A percentile compares a stretch with the other conserved stretches of the same genome.
These are phyloP conservation scores for Phytophthora sp. DNA, from an alignment of 352 stramenopile species.

Conservation along the genomic window DNA sequence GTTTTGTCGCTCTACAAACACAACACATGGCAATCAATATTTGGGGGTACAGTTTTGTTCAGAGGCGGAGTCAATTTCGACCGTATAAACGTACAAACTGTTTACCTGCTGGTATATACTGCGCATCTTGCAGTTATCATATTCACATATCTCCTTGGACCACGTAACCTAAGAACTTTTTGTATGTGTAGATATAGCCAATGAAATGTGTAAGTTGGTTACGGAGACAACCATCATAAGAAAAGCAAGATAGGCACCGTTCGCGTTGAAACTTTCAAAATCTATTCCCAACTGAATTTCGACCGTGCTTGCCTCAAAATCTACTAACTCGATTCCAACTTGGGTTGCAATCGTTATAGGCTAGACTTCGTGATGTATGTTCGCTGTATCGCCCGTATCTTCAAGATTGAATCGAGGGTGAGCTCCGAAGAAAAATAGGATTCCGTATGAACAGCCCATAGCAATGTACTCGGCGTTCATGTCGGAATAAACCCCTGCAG, in stretches of 20 bases:
- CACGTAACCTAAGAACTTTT: too few species aligned
- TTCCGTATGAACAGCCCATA: slow-evolving; percentile 38
- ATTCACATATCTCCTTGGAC: slow-evolving; percentile 24
- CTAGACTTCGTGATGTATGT: too few species aligned
- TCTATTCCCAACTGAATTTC: slow-evolving; percentile 23
- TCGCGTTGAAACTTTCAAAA: slow-evolving; percentile 31
- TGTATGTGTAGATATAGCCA: slow-evolving; percentile 10
- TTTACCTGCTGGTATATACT: slow-evolving; percentile 26
- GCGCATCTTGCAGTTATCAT: slow-evolving; percentile 14
- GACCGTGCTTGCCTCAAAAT: slow-evolving; percentile 27
- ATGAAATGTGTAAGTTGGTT: slow-evolving; percentile 31
- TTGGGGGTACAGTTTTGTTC: too few species aligned
- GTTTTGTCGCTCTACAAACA: too few species aligned
- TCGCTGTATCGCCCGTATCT: too few species aligned
- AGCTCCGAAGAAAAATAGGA: slow-evolving; percentile 27
- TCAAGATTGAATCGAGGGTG: slow-evolving; percentile 17
- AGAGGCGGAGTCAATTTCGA: slow-evolving; percentile 10
- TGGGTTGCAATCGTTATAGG: too few species aligned
- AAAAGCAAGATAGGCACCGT: slow-evolving; percentile 32
- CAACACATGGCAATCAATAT: too few species aligned
- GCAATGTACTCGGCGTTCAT: slow-evolving; percentile 63
- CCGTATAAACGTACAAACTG: slow-evolving; percentile 22
- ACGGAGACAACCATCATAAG: slow-evolving; percentile 34
- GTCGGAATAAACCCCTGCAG: slow-evolving; percentile 51
- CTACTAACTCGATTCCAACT: slow-evolving; percentile 31